Base-by-base conservation (phyloP, 2,329 filamentous ascomycete genomes). In the Stemphylium beticola region DNA sequence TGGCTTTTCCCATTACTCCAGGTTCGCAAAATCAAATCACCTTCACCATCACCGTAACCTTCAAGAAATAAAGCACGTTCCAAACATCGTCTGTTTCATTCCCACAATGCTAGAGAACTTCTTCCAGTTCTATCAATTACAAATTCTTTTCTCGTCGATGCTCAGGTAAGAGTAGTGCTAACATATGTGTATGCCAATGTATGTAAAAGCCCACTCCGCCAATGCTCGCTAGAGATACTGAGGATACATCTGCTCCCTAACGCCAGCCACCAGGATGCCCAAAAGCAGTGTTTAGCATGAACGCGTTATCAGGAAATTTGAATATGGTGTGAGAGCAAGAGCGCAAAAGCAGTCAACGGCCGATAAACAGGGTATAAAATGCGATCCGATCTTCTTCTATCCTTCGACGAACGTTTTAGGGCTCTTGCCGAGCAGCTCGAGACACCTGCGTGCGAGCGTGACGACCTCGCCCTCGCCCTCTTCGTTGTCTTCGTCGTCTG, bases 401-500 rank as follows among this genome's bases (percentile, higher is more conserved):
- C 90, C 90, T 76, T 96, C 92, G 61, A 95, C 91, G 62, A 96
- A 87, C 42, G 88, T 82, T 77, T 93, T 93, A 29, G 89, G 87
- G 68, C 83, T 87, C 74, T 91, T 89, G 45, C 90, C 91, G 31
- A 96, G 79, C 3, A 96, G 83, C 76, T 97, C 93, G 36, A 97
- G 82, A 74, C 92, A 98, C 66, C 92, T 86, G 69, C 93, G 90
- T 20, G 95, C 93, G 65, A 99, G 85, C 64, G 88, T 92, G 61
- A 97, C 91, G 39, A 97, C 93, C 75, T 98, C 93, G 53, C 89
- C 91, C 74, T 97, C 93, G 40, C 95, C 93, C 55, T 96, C 92
- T 66, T 96, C 92, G 42, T 89, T 91, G 60, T 88, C 88, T 64
- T 93, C 91, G 61, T 92, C 90, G 55, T 96, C 92, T 0, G 90